Evolutionary conservation across 192 early-diverging fungal species (phyloP).

Genomic region (Coemansia sp.): DNA sequence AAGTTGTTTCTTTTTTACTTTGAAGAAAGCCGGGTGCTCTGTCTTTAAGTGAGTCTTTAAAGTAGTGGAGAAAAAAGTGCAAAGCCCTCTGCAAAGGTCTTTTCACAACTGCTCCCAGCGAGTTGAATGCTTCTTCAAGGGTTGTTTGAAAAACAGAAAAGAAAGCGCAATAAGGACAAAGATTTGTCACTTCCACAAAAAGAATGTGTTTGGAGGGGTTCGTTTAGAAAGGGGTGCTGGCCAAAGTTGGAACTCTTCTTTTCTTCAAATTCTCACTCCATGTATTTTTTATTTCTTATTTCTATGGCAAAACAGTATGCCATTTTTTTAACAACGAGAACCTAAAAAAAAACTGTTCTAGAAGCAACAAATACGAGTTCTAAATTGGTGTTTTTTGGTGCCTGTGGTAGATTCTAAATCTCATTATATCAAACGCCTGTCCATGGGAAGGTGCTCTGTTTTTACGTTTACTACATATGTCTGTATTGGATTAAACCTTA

Average conservation of each 20-base stretch:
- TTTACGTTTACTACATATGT: no score
- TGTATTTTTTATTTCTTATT: no score
- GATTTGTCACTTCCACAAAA: background rate
- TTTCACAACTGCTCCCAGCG: background rate
- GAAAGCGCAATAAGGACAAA: background rate
- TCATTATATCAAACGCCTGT: no score
- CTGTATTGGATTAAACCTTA: no score
- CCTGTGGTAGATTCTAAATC: no score
- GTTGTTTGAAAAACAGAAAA: background rate
- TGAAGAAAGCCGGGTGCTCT: background rate
- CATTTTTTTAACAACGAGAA: no score
- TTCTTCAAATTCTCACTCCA: background rate
- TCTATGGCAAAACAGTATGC: no score
- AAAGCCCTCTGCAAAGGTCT: background rate
- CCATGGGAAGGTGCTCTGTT: no score
- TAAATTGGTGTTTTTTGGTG: no score
- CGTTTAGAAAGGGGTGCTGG: background rate
- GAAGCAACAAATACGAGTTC: no score
- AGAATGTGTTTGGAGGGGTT: background rate
- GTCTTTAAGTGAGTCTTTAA: background rate
- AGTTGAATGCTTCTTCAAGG: background rate
- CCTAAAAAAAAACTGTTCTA: no score
- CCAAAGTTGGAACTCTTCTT: background rate
- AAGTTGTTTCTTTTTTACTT: background rate
- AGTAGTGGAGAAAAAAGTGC: background rate